Conservation (phyloP, 306 rosid genomes). For the Vigna mungo region DNA sequence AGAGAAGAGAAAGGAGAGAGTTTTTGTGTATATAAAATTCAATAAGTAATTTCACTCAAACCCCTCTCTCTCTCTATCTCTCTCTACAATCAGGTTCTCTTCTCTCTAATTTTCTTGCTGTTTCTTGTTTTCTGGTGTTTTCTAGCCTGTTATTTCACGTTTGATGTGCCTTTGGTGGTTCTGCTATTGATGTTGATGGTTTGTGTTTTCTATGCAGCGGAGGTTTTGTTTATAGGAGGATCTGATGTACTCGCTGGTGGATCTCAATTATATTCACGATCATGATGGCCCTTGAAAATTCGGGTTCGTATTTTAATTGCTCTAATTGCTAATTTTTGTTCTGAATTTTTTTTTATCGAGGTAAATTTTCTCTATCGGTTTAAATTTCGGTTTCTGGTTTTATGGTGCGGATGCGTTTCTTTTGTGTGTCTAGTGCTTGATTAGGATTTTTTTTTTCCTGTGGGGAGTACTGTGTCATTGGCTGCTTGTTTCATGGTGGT, state of each 20-base stretch:
- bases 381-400: conserved; percentile 31
- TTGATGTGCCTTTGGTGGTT: conserved; percentile 31
- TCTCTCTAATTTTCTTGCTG: not conserved
- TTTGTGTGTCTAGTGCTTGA: not conserved
- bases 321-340: not conserved
- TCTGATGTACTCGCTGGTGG: conserved; percentile 89
- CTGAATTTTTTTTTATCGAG: not conserved
- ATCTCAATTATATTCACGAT: conserved; percentile 73
- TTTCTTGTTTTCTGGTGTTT: not conserved
- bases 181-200: not conserved
- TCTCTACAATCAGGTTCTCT: conserved; percentile 53
- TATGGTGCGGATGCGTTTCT: not conserved
- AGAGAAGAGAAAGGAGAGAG: conserved; percentile 16
- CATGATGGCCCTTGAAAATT: conserved; percentile 91
- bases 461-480: conserved; percentile 30
- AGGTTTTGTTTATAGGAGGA: conserved; percentile 59
- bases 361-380: not conserved
- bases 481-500: conserved; percentile 35
- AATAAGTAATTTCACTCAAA: conserved; percentile 39
- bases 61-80: conserved; percentile 26
- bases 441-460: not conserved
- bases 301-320: conserved; percentile 52
- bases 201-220: conserved; percentile 43
- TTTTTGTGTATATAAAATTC: conserved; percentile 37
- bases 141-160: conserved; percentile 30